Evolutionary conservation across 768 basidiomycete genomes (phyloP), one percentile per base, ranked within the genome.

Genomic region (Hemileccinum rubropunctum): DNA sequence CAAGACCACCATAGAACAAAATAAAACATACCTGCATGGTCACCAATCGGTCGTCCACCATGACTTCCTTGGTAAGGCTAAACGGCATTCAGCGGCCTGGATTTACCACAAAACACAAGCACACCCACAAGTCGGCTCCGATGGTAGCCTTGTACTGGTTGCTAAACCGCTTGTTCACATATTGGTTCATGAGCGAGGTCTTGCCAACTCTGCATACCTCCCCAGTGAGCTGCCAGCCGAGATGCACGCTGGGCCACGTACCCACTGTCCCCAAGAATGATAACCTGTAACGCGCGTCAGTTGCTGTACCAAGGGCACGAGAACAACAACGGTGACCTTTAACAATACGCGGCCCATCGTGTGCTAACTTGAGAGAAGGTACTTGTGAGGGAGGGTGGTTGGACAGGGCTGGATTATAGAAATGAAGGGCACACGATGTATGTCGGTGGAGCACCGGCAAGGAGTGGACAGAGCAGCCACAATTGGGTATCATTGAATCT

Each of bases 101-200:
- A 34, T 30, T 21, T 41, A 33, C 48, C 45, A 50, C 53, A 40
- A 42, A 12, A 47, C 38, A 58, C 50, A 42, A 40, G 42, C 43
- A 42, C 57, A 79, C 90, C 52, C 73, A 92, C 91, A 95, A 95
- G 80, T 95, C 92, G 52, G 93, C 93, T 51, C 93, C 93, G 66
- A 95, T 95, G 54, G 97, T 98, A 15, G 97, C 97, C 76, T 98
- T 98, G 82, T 99, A 99, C 75, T 98, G 95, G 74, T 95, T 97
- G 71, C 90, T 93, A 73, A 98, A 99, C 54, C 97, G 88, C 73
- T 98, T 98, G 83, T 98, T 98, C 58, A 99, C 97, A 76, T 97
- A 98, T 74, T 99, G 97, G 77, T 98, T 98, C 97, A 99, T 99
- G 62, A 99, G 87, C 26, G 95, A 98, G 36, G 97, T 98, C 87